Evolutionary conservation across 2,329 filamentous ascomycete genomes (phyloP).

Genomic region (Aspergillus uvarum): DNA sequence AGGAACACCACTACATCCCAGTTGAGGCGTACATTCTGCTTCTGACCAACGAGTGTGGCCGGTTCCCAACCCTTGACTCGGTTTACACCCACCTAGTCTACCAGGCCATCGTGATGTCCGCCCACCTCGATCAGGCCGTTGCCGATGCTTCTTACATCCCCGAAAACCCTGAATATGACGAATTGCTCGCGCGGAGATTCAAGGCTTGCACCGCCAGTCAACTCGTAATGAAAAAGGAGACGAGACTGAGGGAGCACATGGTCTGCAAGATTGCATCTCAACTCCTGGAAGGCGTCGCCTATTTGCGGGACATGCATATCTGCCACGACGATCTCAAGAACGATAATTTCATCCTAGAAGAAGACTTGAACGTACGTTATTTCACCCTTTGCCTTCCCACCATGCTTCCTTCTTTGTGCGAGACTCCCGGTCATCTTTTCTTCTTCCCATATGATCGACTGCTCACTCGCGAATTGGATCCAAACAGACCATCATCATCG

Average conservation of each 20-base stretch:
- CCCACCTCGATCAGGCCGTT: slow-evolving; percentile 24
- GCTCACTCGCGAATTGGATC: no score
- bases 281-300: slow-evolving; percentile 28
- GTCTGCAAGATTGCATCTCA: slow-evolving; percentile 33
- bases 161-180: neutral
- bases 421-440: no score
- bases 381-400: neutral
- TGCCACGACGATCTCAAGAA: slow-evolving; percentile 31
- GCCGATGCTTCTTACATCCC: no score
- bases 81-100: slow-evolving; percentile 28
- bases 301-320: slow-evolving; percentile 31
- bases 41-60: slow-evolving; percentile 22
- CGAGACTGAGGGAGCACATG: slow-evolving; percentile 18
- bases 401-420: no score
- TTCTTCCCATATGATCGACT: no score
- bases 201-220: no score
- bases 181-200: no score
- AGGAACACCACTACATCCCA: slow-evolving; percentile 12
- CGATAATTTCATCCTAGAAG: slow-evolving; percentile 31
- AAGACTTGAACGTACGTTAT: neutral
- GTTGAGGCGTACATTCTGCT: slow-evolving; percentile 29
- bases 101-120: slow-evolving; percentile 30
- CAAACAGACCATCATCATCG: neutral
- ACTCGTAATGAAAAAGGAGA: neutral
- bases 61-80: slow-evolving; percentile 31